Base-by-base conservation (phyloP, 2,329 filamentous ascomycete genomes). In the Celoporthe dispersa region DNA sequence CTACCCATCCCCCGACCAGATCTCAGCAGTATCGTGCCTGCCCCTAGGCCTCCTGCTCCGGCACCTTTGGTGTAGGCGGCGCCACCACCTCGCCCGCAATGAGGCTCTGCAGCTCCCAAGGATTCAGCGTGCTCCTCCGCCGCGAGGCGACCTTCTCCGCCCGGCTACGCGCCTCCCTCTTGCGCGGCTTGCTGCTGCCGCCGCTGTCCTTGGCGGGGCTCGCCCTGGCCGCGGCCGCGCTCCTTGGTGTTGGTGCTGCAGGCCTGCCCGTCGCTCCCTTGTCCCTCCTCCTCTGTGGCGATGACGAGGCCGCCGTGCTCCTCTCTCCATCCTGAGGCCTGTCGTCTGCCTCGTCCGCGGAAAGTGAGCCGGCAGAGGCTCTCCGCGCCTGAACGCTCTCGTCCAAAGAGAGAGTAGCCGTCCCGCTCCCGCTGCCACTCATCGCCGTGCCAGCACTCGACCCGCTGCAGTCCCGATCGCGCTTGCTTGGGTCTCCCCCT, bases 71-170 rank as follows among this genome's bases (percentile, higher is more conserved):
- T 19, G 73, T 73, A 3, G 72, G 70, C 28, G 73, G 71, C 19
- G 74, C 71, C n/a, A 72, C 73, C 3, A 75, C 75, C 31, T 73
- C 73, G 7, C 85, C 85, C 2, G 81, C 74, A 66, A 91, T 90
- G 77, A 92, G 77, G 60, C 86, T 88, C 80, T 92, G 87, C 76
- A 94, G 80, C 79, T 95, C 92, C 84, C 91, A 91, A 3, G 91
- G 89, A 75, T 88, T 94, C 41, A 95, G 81, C 28, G 92, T 94
- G 76, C 91, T 94, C 78, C 92, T 86, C 76, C 92, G 85, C 76
- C 91, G 83, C 71, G 86, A 90, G 2, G 88, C 84, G 11, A 78
- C 83, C 81, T 82, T 90, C 78, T 77, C 89, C 75, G 79, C 84
- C 77, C 81, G 86, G 78, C 80, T 83, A 31, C 70, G 70, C 19